phyloP scores from a whole-genome alignment of 2,329 filamentous ascomycete genomes.

The Exophiala sp. region DNA sequence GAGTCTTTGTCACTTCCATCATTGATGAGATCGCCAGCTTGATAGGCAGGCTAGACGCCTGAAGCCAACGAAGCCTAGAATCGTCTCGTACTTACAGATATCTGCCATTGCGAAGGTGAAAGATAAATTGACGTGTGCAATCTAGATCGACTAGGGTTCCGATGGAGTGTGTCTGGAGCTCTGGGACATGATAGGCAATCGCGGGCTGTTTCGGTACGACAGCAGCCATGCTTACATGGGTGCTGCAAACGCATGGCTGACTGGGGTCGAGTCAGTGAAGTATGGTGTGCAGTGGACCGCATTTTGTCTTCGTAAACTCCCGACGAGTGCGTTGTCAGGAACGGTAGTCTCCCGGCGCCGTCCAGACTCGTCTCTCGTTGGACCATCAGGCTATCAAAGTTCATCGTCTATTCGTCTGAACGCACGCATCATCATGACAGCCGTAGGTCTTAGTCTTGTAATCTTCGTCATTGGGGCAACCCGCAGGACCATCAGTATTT shows the following conservation, averaged over 20 bases:
- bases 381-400: conserved; percentile 1
- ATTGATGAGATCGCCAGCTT: neutral
- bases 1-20: neutral
- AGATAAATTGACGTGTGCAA: conserved; percentile 13
- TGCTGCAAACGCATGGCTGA: conserved; percentile 21
- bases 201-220: conserved; percentile 7
- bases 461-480: neutral
- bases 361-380: conserved; percentile 4
- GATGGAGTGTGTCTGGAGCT: conserved; percentile 1
- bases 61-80: neutral
- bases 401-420: neutral
- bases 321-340: conserved; percentile 20
- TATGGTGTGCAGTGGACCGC: conserved; percentile 10
- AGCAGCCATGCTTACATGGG: neutral
- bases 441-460: neutral
- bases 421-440: neutral
- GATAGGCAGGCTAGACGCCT: conserved; percentile 19
- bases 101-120: neutral
- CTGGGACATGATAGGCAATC: conserved; percentile 1
- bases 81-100: neutral
- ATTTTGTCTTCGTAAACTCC: conserved; percentile 9
- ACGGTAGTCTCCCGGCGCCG: conserved; percentile 9
- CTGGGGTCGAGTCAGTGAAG: conserved; percentile 1
- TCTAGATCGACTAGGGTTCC: conserved; percentile 11
- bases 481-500: too few species aligned